These are phyloP conservation scores for Saussurea involucrata DNA, from an alignment of 129 eudicot species.

Conservation along the genomic window DNA sequence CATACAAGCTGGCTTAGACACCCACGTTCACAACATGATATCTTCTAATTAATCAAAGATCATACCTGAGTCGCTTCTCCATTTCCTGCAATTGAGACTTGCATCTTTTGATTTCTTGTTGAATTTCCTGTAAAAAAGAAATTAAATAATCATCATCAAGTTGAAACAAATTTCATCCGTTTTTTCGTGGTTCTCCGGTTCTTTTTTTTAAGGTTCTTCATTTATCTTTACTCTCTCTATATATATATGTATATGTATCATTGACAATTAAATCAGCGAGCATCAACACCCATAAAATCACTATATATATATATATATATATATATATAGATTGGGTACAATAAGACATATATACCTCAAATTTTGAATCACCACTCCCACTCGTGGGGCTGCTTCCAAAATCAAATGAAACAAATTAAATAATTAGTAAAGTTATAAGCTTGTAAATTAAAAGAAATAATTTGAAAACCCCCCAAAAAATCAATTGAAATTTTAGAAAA, in stretches of 20 bases:
- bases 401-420: not conserved
- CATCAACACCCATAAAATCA: not conserved
- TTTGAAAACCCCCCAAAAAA: not conserved
- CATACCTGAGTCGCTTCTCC: constrained; percentile 72
- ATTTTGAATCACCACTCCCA: constrained; percentile 48
- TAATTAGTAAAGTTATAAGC: not conserved
- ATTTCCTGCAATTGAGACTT: constrained; percentile 52
- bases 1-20: not conserved
- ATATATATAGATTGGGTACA: not conserved
- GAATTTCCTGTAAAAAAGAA: constrained; percentile 49
- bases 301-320: too few relatives aligned
- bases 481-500: not conserved
- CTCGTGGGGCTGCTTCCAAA: constrained; percentile 39
- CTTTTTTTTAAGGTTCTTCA: too few relatives aligned
- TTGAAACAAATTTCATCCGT: too few relatives aligned
- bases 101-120: constrained; percentile 54
- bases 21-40: not conserved
- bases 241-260: not conserved
- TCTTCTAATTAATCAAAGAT: not conserved
- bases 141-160: not conserved
- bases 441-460: not conserved
- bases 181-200: too few relatives aligned
- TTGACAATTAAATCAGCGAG: not conserved
- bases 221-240: too few relatives aligned
- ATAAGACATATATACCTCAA: constrained; percentile 50